Evolutionary conservation across 2,329 filamentous ascomycete genomes (phyloP), one percentile per base, ranked within the genome.

Genomic region (Stagonosporopsis cucurbitacearum): DNA sequence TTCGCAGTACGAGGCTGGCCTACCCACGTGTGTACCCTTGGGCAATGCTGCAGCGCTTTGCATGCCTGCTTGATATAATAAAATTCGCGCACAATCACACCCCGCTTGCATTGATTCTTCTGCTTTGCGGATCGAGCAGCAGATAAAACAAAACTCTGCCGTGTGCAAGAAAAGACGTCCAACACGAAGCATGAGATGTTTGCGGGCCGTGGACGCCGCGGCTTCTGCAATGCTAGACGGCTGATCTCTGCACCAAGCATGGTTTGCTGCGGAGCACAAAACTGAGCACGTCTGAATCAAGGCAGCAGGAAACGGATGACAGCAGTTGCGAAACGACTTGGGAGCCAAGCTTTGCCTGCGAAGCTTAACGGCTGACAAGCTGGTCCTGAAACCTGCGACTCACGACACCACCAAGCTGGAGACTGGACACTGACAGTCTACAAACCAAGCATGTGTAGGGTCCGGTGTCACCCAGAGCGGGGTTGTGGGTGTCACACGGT

Each of bases 1-100:
- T 42, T 56, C 47, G 41, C 42, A 11, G 41, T 56, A 56, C 53
- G 53, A 56, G 53, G 9, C 40, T 50, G 47, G 46, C 46, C 23
- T 45, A 36, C 46, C 40, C 53, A 56, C 47, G 42, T 50, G 47
- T 36, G 36, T 47, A 42, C 47, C 42, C 22, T 30, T 37, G 46
- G 36, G n/a, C 40, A 19, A 19, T 9, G 36, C 19, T 15, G 26
- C 26, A 30, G 26, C 26, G 26, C 26, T 30, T 11, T 30, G 25
- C 49, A 33, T 36, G 28, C 41, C 35, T 9, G 20, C n/a, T 19
- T 11, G 25, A 32, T 19, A 42, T 11, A 47, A 41, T 46, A 41
- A 41, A 26, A 33, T 28, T 26, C 33, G 33, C 41, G 26, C 35
- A 52, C 15, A 26, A 32, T 6, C 28, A 35, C 36, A 50, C 33